Evolutionary conservation across 2,329 filamentous ascomycete species (phyloP), one percentile per base, ranked within the genome.

Genomic region (Pseudocercospora macadamiae): DNA sequence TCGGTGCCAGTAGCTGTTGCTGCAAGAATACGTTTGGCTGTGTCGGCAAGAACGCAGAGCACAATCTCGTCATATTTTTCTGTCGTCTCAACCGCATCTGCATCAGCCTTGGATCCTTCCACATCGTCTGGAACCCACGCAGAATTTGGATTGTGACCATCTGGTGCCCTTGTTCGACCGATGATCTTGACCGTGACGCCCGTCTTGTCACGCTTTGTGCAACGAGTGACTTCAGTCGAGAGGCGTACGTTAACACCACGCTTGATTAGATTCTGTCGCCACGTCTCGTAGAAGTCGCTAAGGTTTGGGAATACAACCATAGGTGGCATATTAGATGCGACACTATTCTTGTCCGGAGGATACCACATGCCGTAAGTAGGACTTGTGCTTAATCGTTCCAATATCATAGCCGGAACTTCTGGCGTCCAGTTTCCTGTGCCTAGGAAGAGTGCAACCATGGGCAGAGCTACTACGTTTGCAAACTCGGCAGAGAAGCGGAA

Each of bases 361-460:
- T 83, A 84, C 82, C 82, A 85, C 81, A 85, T 83, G 44, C 82
- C 82, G 59, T 83, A 83, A 1, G 82, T 84, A 0, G 82, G 81
- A 63, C 78, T 81, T 1, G 79, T 81, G 65, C 74, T 78, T 1
- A 82, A 71, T 9, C 79, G 66, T 63, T 82, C 79, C 12, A 91
- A 77, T 30, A 91, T 86, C 21, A 88, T 86, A 39, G 82, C 83
- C 0, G 88, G 85, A 0, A 91, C 88, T 62, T 90, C 85, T 0
- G 88, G 84, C 0, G 88, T 89, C 66, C 89, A 86, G 64, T 91
- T 91, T 1, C 89, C 88, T 4, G 89, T 91, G 0, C 89, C 89
- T 0, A 91, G 77, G 69, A 92, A 91, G 1, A 91, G 76, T 0
- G 89, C 89, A 28, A 90, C 83, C 71, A 91, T 83, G 0, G 89